A percentile compares a stretch with the other conserved stretches of the same genome.
Conservation (phyloP, 192 early-diverging fungal genomes). For the Phycomyces nitens region DNA sequence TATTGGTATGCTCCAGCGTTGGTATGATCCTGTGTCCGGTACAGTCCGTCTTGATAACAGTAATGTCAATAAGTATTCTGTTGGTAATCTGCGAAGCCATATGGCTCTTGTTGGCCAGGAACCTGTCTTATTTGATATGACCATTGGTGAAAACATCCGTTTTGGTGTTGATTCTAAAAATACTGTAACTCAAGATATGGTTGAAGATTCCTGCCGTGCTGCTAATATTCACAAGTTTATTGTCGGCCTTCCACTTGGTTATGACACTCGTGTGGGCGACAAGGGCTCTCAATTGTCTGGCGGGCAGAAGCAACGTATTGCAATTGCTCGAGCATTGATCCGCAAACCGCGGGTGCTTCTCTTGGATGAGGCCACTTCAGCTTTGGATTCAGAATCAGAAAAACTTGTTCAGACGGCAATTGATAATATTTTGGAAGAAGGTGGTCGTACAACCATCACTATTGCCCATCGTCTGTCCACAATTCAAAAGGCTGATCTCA, state of each 20-base stretch:
- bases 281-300: constrained; percentile 61
- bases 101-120: constrained; percentile 88
- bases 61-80: constrained; percentile 56
- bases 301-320: constrained; percentile 83
- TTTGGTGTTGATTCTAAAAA: constrained; percentile 51
- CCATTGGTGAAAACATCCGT: constrained; percentile 80
- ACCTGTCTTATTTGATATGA: constrained; percentile 84
- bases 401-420: constrained; percentile 67
- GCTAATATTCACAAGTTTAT: constrained; percentile 69
- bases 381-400: constrained; percentile 68
- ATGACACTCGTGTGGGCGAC: constrained; percentile 69
- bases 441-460: constrained; percentile 66
- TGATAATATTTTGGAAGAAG: constrained; percentile 59
- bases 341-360: constrained; percentile 81
- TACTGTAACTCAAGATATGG: constrained; percentile 43
- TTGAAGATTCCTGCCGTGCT: constrained; percentile 47
- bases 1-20: constrained; percentile 64
- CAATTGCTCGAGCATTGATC: constrained; percentile 84
- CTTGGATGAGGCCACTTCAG: constrained; percentile 81
- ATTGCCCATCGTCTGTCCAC: constrained; percentile 76
- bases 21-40: constrained; percentile 73
- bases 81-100: constrained; percentile 59
- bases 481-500: constrained; percentile 63
- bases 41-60: constrained; percentile 55
- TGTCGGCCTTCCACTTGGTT: constrained; percentile 53